A percentile compares a stretch with the other conserved stretches of the same genome.
These are phyloP conservation scores for Blastobotrys attinorum DNA, from an alignment of 805 yeast species.

Conservation along the genomic window DNA sequence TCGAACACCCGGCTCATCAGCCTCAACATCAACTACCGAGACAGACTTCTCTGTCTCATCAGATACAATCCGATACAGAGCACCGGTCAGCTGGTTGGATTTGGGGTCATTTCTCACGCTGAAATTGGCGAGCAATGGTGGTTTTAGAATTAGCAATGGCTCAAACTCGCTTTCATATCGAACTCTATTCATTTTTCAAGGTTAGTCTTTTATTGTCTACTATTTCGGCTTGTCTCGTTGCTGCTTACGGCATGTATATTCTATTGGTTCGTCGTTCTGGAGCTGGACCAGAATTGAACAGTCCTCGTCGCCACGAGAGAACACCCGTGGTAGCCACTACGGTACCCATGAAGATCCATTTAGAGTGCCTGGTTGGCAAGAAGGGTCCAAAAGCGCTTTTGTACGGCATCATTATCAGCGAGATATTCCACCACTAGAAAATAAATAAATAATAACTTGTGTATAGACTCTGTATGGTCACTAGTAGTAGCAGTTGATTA, in stretches of 20 bases:
- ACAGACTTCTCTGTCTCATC: constrained; percentile 43
- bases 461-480: too few relatives aligned
- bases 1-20: constrained; percentile 56
- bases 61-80: constrained; percentile 46
- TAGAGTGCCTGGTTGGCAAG: neutral
- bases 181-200: constrained; percentile 22
- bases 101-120: constrained; percentile 56
- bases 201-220: neutral
- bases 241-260: constrained; percentile 3
- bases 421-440: too few relatives aligned
- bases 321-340: neutral
- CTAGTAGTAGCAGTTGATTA: too few relatives aligned
- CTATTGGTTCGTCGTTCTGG: neutral
- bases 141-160: constrained; percentile 39
- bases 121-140: constrained; percentile 65
- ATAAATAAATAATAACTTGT: too few relatives aligned
- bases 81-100: constrained; percentile 55
- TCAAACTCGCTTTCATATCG: constrained; percentile 54
- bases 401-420: neutral
- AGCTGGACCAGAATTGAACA: neutral
- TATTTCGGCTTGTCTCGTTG: neutral
- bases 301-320: neutral
- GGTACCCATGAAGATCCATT: constrained; percentile 2
- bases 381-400: neutral
- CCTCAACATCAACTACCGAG: constrained; percentile 62